Base-by-base conservation (phyloP, 305 asterid genomes). In the Ajuga reptans region DNA sequence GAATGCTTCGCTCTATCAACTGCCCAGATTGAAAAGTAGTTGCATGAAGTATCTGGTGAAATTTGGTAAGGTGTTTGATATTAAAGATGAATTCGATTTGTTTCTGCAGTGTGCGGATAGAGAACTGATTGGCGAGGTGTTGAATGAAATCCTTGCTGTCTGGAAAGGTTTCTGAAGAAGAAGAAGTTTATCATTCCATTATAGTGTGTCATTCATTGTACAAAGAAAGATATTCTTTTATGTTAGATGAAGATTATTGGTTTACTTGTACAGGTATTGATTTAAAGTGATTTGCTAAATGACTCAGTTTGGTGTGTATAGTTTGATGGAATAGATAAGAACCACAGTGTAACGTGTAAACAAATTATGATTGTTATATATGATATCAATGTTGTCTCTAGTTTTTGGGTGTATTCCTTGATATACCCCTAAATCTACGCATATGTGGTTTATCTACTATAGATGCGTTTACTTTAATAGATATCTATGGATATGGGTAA, bases 61-160 rank as follows among this genome's bases (percentile, higher is more conserved):
- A 86, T 90, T 93, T 33, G 95, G 97, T 56, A 93, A 89, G 93
- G 81, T 93, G 12, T 90, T 61, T 46, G 97, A 93, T 57, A 84
- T 93, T 33, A 46, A 84, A 54, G 95, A 90, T 21, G 96, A 93
- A 6, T 82, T 93, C 49, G 77, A 76, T 37, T 82, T 74, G 0
- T 93, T 90, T 66, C 68, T 93, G 58, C 87, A 82, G 33, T 82
- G 81, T 67, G 96, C 87, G 10, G 98, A 93, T 60, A 84, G 96
- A 71, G 96, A 84, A 64, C 75, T 90, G 78, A 76, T 90, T 52
- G 72, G 78, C 37, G 96, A 93, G 76, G 36, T 90, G 46, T 78
- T 90, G 64, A 73, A 84, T 27, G 94, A 90, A 82, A 84, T 93
- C 73, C 97, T 92, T 15, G 83, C 77, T 45, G 81, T 86, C 39